Base-by-base conservation (phyloP, 2,329 filamentous ascomycete genomes). In the Colletotrichum tropicicola region DNA sequence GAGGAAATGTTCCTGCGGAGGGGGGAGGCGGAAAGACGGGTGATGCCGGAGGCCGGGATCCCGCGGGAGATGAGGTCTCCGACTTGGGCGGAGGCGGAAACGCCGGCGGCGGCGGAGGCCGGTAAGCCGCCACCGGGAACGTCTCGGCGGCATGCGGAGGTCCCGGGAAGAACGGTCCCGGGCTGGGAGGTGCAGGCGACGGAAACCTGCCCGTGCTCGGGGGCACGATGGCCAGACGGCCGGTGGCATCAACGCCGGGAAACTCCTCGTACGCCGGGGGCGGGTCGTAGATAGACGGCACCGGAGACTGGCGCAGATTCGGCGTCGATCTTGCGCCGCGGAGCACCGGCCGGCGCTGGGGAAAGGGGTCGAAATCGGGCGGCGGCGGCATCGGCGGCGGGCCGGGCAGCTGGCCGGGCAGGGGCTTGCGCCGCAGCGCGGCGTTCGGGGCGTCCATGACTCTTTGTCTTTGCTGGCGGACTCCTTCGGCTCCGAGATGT, bases 321-420 rank as follows among this genome's bases (percentile, higher is more conserved):
- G 66, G 66, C 6, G 64, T 62, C 2, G 62, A 65, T 21, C 51
- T 32, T 7, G 57, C 62, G 9, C 49, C 57, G 43, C 58, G 49
- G n/a, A 62, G 61, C 13, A 59, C 49, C 5, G 44, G 57, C 9
- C 32, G 43, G n/a, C 37, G 51, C 15, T 49, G 57, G 17, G 62
- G 62, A 56, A 61, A 65, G 17, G 62, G 62, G 44, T 65, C 62
- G 15, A 62, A 65, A 2, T 65, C 44, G 27, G 62, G 62, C n/a
- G 62, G 62, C 43, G 57, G 61, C 32, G 61, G 61, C n/a, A 58
- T 51, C 27, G 57, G 57, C n/a, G 61, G 61, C 45, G 57, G 61
- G 39, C 53, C 44, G 13, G 62, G 62, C 17, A 58, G 62, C 4
- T 52, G 61, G 17, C 57, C 37, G 15, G 62, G 62, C 51, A 65